Base-by-base conservation (phyloP, 2,329 filamentous ascomycete species). In the Cryphonectria radicalis region DNA sequence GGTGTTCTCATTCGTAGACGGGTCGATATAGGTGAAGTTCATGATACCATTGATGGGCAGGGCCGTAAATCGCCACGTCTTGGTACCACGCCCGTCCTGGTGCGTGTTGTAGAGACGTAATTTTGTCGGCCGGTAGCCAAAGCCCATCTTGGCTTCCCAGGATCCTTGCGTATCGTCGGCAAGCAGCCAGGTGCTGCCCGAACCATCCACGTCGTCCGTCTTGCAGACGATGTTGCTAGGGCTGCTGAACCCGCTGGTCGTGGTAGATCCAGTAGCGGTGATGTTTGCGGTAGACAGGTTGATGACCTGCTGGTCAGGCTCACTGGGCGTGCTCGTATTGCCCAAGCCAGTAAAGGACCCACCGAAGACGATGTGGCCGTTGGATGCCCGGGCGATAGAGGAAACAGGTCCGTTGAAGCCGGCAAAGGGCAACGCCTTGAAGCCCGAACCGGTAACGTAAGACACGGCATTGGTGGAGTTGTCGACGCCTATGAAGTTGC, bases 331-430 rank as follows among this genome's bases (percentile, higher is more conserved):
- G 73, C 89, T 93, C 2, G 91, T 88, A 79, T 98, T 98, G 73
- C 94, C 94, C 11, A 98, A 83, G 10, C 94, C 94, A 71, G 93
- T 94, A 78, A 99, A 99, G 70, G 88, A 89, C 66, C 96, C 96
- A 63, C 94, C 97, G 78, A 98, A 99, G 69, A 98, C 89, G 74
- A 99, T 93, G 78, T 97, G 92, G 11, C 93, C 93, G 76, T 93
- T 92, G 1, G 91, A 86, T 28, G 91, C 89, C 82, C 93, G 94
- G 66, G 90, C 87, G 75, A 99, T 98, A 53, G 95, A 92, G 73
- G 89, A 89, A 99, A 94, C 2, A 93, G 93, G 50, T 37, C 95
- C 95, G 81, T 98, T 98, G 82, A 99, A 97, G 32, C 97, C 97
- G 57, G 91, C 90, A 83, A 99, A 99, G 2, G 95, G 92, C 70